Evolutionary conservation across 1,284 basidiomycete species (phyloP).

Genomic region (Ganoderma resinaceum): DNA sequence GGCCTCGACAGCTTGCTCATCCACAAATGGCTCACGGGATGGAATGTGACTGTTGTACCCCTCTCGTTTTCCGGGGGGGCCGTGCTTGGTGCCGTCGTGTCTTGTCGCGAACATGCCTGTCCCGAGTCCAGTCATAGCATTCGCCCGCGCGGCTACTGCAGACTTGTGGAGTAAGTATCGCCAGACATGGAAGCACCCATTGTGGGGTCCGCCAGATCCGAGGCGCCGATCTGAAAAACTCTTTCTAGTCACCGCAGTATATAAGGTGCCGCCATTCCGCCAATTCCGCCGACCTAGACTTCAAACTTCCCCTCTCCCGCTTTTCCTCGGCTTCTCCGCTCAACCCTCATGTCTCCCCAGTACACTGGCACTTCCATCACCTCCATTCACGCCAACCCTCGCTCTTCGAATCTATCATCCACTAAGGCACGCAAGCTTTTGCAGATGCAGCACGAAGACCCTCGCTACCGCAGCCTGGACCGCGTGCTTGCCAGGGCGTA

Average conservation of each 20-base stretch:
- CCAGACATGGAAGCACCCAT: neutral
- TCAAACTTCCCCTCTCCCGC: neutral
- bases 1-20: constrained; percentile 16
- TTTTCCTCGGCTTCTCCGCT: neutral
- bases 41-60: neutral
- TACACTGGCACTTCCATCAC: constrained; percentile 16
- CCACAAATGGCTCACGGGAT: neutral
- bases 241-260: constrained; percentile 17
- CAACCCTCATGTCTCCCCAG: constrained; percentile 26
- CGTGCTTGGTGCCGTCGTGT: neutral
- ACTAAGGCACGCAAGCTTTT: constrained; percentile 19
- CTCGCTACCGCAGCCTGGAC: constrained; percentile 22
- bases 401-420: neutral
- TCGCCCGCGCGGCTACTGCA: neutral
- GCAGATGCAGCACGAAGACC: constrained; percentile 19
- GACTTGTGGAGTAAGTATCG: constrained; percentile 1
- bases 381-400: neutral
- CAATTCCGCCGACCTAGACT: neutral
- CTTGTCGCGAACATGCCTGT: neutral
- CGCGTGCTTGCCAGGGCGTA: constrained; percentile 26
- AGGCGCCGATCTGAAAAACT: constrained; percentile 2
- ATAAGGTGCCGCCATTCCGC: constrained; percentile 10
- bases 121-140: constrained; percentile 9
- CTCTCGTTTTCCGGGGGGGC: neutral
- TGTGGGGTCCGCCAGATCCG: neutral